Evolutionary conservation across 352 stramenopile species (phyloP).

Genomic region (Plasmopara muralis): DNA sequence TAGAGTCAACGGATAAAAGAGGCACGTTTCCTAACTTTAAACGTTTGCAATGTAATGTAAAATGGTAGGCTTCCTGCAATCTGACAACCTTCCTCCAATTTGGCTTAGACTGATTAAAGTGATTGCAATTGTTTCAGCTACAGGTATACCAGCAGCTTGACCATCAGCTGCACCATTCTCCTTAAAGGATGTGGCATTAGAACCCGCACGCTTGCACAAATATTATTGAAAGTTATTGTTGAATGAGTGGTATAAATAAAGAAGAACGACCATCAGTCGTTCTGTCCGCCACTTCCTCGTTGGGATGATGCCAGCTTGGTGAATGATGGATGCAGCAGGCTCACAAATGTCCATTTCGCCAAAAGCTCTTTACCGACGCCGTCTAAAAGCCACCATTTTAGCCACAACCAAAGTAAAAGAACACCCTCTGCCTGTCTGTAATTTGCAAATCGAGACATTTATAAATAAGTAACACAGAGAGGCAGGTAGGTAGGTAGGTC

Average conservation of each 20-base stretch:
- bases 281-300: neutral
- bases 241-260: constrained; percentile 4
- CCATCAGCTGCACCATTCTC: too few relatives aligned
- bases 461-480: neutral
- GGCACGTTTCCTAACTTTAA: too few relatives aligned
- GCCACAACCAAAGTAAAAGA: neutral
- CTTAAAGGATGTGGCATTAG: too few relatives aligned
- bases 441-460: constrained; percentile 2
- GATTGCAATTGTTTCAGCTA: too few relatives aligned
- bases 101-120: too few relatives aligned
- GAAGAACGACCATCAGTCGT: neutral
- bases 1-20: neutral
- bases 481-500: constrained; percentile 6
- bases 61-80: too few relatives aligned
- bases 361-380: neutral
- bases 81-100: too few relatives aligned
- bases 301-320: neutral
- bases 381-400: neutral
- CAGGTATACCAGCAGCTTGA: too few relatives aligned
- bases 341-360: too few relatives aligned
- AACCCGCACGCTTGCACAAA: neutral
- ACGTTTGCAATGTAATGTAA: too few relatives aligned
- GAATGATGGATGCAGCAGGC: neutral
- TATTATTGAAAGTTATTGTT: constrained; percentile 10
- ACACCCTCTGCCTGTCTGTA: constrained; percentile 8